Evolutionary conservation across 495 filamentous ascomycete genomes (phyloP).

Genomic region (Terfezia boudieri): DNA sequence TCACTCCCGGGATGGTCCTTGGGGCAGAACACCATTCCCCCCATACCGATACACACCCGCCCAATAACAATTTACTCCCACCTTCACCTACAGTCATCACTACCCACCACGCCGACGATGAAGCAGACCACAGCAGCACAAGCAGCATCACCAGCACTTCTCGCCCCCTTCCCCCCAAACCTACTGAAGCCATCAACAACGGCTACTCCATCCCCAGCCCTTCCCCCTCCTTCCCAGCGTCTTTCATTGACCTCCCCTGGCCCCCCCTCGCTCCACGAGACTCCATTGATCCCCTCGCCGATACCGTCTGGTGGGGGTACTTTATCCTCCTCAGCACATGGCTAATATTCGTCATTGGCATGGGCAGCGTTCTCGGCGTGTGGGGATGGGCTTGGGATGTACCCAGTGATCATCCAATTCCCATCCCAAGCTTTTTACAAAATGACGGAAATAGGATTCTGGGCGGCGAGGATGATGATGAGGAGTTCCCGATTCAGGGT

Average conservation of each 20-base stretch:
- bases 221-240: not conserved
- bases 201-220: not conserved
- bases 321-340: conserved; percentile 73
- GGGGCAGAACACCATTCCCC: not conserved
- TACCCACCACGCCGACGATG: conserved; percentile 43
- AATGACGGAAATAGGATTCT: conserved; percentile 25
- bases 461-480: conserved; percentile 61
- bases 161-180: not conserved
- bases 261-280: conserved; percentile 21
- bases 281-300: conserved; percentile 14
- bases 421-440: not conserved
- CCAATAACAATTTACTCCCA: not conserved
- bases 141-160: not conserved
- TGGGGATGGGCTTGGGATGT: conserved; percentile 99
- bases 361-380: conserved; percentile 88
- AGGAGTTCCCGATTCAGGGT: conserved; percentile 64
- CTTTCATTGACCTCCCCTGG: conserved; percentile 18
- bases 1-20: too few relatives aligned
- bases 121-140: conserved; percentile 39
- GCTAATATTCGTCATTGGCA: conserved; percentile 84
- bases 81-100: not conserved
- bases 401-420: conserved; percentile 5
- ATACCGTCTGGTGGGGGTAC: conserved; percentile 96
- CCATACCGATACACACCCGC: not conserved
- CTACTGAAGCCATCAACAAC: not conserved